Evolutionary conservation across 2,329 filamentous ascomycete species (phyloP), one percentile per base, ranked within the genome.

Genomic region (Colletotrichum tanaceti): DNA sequence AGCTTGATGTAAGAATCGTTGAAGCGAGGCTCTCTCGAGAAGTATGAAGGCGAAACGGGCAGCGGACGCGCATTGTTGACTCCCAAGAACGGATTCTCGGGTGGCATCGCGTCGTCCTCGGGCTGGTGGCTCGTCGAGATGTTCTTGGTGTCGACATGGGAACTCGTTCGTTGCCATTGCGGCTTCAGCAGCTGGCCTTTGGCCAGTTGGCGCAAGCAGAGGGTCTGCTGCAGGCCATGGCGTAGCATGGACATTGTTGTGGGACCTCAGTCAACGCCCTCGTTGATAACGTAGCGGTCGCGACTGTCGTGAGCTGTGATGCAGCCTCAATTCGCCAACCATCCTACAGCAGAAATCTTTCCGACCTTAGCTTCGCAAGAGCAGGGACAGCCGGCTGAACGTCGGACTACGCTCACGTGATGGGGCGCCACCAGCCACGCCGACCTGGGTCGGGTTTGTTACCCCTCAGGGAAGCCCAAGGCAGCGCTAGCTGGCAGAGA

Each of bases 1-100:
- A 99, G 85, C 53, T 85, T 82, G 72, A 98, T 87, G 73, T 92
- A 88, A 75, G 92, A 88, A 81, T 99, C 96, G 80, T 91, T 96
- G 84, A 97, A 98, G 63, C 87, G 85, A 1, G 94, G 92, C 70
- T 91, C 91, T 60, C 91, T 91, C 60, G 93, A 94, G 83, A 98
- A 99, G 82, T 99, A 99, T n/a, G 95, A 96, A 3, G 93, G 90
- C 43, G 94, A 97, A 32, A 87, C 86, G 22, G 96, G 96, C 43
- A 98, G 83, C 24, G 97, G 84, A 72, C 96, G 93, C 61, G 92
- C 90, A 72, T 88, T 86, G 32, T 74, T 72, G 35, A 80, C 72
- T 50, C 75, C 75, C 13, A 76, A 68, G n/a, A 79, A 76, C 0
- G 79, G 77, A 0, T 76, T 71, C 16, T 73, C 49, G 35, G 65